Evolutionary conservation across 306 rosid genomes (phyloP).

Genomic region (Oemleria cerasiformis): DNA sequence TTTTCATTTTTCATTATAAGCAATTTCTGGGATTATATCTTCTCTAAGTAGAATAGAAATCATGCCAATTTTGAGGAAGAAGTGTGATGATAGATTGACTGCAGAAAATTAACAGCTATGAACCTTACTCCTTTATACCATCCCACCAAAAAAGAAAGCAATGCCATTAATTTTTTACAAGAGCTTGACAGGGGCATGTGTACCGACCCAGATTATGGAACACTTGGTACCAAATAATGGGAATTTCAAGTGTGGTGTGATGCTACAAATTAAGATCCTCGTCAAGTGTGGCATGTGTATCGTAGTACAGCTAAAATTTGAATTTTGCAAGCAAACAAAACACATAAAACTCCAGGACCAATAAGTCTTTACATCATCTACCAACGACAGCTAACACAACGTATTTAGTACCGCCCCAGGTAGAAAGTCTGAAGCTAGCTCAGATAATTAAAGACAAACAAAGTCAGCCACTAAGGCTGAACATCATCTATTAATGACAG

Average conservation of each 20-base stretch:
- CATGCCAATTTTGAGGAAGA: not conserved
- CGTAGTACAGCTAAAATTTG: not conserved
- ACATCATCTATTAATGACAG: not conserved
- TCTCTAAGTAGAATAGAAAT: not conserved
- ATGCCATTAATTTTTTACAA: not conserved
- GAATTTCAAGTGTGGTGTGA: not conserved
- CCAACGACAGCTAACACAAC: not conserved
- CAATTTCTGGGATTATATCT: not conserved
- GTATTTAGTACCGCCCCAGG: not conserved
- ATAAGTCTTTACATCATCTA: not conserved
- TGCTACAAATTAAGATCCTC: not conserved
- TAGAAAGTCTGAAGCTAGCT: not conserved
- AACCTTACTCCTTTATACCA: not conserved
- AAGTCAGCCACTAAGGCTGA: not conserved
- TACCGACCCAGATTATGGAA: not conserved
- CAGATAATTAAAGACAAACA: too few relatives aligned
- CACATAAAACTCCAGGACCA: not conserved
- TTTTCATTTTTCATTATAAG: not conserved
- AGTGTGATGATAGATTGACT: not conserved
- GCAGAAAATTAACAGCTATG: not conserved
- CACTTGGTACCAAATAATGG: not conserved
- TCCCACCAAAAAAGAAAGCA: not conserved
- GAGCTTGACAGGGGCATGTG: not conserved
- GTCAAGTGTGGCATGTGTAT: not conserved
- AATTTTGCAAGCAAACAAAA: not conserved